Percentiles rank a stretch among this genome's conserved stretches.
phyloP scores from a whole-genome alignment of 345 rosid species.

The Corchorus capsularis region DNA sequence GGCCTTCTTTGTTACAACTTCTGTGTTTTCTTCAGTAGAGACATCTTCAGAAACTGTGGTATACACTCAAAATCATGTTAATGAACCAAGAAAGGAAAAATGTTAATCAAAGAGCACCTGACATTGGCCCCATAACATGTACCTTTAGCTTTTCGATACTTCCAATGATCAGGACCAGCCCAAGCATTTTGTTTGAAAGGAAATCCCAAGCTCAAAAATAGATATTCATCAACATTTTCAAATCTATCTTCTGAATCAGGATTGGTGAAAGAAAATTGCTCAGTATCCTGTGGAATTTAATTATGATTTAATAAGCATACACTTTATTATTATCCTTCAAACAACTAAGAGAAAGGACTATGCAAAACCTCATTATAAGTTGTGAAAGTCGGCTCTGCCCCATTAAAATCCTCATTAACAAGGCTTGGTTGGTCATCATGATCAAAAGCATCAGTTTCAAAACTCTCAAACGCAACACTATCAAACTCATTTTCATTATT shows the following conservation, averaged over 20 bases:
- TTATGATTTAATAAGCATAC: not conserved
- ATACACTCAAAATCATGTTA: constrained; percentile 17
- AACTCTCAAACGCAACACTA: constrained; percentile 54
- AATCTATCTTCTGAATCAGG: constrained; percentile 51
- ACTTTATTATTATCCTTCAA: constrained; percentile 14
- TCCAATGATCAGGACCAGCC: constrained; percentile 99
- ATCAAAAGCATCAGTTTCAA: constrained; percentile 48
- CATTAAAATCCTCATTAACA: constrained; percentile 49
- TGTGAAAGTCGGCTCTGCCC: constrained; percentile 49
- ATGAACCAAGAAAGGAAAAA: not conserved
- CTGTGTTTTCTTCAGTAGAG: constrained; percentile 46
- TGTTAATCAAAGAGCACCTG: constrained; percentile 9
- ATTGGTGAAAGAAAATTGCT: constrained; percentile 41
- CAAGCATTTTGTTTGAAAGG: constrained; percentile 79
- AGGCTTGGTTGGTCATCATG: constrained; percentile 52
- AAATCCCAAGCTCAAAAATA: constrained; percentile 71
- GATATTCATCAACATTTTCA: constrained; percentile 64
- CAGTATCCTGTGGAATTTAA: constrained; percentile 53
- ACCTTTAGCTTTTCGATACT: constrained; percentile 81
- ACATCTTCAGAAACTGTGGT: constrained; percentile 53
- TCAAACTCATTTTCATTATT: constrained; percentile 45
- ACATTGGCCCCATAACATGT: constrained; percentile 19
- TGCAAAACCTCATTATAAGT: constrained; percentile 59
- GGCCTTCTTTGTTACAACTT: constrained; percentile 53
- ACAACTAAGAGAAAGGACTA: constrained; percentile 12